A percentile compares a stretch with the other conserved stretches of the same genome.
Evolutionary conservation across 305 asterid genomes (phyloP).

Genomic region (Solanum hybrid): DNA sequence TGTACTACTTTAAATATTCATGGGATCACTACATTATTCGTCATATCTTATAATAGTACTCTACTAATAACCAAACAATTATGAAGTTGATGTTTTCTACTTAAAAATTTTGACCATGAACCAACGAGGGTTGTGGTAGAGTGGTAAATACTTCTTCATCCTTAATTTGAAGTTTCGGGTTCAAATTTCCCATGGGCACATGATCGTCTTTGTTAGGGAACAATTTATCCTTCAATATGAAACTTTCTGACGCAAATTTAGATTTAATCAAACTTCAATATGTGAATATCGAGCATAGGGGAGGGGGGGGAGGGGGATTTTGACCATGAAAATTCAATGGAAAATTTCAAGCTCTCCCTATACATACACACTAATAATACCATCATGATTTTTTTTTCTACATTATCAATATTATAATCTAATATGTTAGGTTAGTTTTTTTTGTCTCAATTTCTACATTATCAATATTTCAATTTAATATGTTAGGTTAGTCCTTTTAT

Average conservation of each 20-base stretch:
- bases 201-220: no score
- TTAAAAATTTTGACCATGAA: background rate
- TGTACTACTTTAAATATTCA: background rate
- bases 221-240: no score
- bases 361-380: background rate
- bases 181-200: rapidly evolving
- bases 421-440: background rate
- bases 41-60: background rate
- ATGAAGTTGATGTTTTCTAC: background rate
- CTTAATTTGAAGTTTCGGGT: rapidly evolving
- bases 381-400: background rate
- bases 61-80: background rate
- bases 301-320: no score
- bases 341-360: background rate
- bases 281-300: background rate
- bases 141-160: background rate
- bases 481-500: background rate
- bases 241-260: no score
- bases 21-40: background rate
- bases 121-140: no score
- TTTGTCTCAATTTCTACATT: background rate
- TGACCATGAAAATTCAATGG: background rate
- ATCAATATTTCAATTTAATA: background rate
- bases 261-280: no score
- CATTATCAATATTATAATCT: background rate